Evolutionary conservation across 1,284 basidiomycete genomes (phyloP).

Genomic region (Cryptococcus neoformans): DNA sequence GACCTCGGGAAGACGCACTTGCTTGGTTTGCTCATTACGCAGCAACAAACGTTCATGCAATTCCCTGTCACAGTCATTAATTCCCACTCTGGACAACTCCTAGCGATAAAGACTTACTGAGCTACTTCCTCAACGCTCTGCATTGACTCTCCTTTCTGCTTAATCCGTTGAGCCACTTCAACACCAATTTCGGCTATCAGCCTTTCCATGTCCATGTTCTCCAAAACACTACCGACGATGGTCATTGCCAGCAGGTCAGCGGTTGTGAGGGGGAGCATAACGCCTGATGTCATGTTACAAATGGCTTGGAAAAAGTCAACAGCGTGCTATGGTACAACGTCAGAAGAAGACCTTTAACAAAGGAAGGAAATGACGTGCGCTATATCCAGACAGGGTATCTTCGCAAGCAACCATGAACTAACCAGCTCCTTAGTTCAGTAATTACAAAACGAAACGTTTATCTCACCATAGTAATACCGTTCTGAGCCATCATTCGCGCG

Average conservation of each 20-base stretch:
- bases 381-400: slow-evolving; percentile 90
- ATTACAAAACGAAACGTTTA: background rate
- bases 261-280: slow-evolving; percentile 94
- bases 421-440: slow-evolving; percentile 16
- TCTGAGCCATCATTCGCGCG: slow-evolving; percentile 82
- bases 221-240: slow-evolving; percentile 90
- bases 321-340: slow-evolving; percentile 61
- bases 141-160: slow-evolving; percentile 61
- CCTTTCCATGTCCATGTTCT: slow-evolving; percentile 98
- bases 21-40: slow-evolving; percentile 95
- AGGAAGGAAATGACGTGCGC: slow-evolving; percentile 55
- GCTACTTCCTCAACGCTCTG: slow-evolving; percentile 97
- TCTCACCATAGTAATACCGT: slow-evolving; percentile 82
- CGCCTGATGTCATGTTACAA: slow-evolving; percentile 84
- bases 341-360: slow-evolving; percentile 12
- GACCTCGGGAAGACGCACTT: slow-evolving; percentile 93
- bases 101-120: slow-evolving; percentile 30
- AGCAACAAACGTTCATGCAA: slow-evolving; percentile 87
- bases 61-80: slow-evolving; percentile 24
- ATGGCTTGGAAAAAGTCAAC: slow-evolving; percentile 96
- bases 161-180: slow-evolving; percentile 88
- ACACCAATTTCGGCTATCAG: slow-evolving; percentile 86
- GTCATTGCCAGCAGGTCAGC: slow-evolving; percentile 95
- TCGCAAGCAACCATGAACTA: slow-evolving; percentile 99
- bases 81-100: background rate